Evolutionary conservation across 2,329 filamentous ascomycete genomes (phyloP).

Genomic region (Trichothecium roseum): DNA sequence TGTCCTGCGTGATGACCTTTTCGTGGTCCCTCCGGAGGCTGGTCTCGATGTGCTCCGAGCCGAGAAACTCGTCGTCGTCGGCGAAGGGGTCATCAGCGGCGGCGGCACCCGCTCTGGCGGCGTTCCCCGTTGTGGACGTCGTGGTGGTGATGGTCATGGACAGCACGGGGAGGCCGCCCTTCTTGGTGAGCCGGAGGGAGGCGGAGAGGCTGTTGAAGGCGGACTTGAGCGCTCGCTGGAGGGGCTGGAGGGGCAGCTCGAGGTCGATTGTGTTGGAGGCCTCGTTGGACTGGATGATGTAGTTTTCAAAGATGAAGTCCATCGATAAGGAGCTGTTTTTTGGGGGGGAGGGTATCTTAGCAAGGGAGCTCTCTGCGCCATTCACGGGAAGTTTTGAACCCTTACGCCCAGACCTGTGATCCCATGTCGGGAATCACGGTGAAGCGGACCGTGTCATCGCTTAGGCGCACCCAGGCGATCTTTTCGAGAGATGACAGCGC

Average conservation of each 20-base stretch:
- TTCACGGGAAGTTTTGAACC: constrained; percentile 17
- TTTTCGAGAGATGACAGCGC: constrained; percentile 62
- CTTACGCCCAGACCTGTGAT: constrained; percentile 91
- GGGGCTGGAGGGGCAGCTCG: constrained; percentile 78
- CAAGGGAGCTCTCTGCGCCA: constrained; percentile 4
- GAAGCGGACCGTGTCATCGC: constrained; percentile 80
- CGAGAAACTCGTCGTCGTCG: constrained; percentile 33
- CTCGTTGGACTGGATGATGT: constrained; percentile 77
- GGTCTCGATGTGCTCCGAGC: constrained; percentile 42
- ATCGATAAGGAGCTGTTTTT: constrained; percentile 48
- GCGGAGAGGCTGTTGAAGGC: constrained; percentile 73
- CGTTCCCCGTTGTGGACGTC: constrained; percentile 35
- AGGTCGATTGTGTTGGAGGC: constrained; percentile 86
- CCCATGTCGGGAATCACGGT: constrained; percentile 92
- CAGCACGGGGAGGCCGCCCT: constrained; percentile 75
- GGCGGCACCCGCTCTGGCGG: constrained; percentile 11
- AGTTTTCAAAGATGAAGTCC: constrained; percentile 81
- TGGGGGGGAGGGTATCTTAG: neutral
- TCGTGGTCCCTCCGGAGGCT: constrained; percentile 62
- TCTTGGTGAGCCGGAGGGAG: constrained; percentile 84
- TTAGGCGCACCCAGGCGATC: constrained; percentile 82
- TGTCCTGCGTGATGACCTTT: constrained; percentile 88
- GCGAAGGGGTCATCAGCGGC: constrained; percentile 26
- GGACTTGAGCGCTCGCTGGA: constrained; percentile 86
- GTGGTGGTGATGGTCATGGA: constrained; percentile 82